These are phyloP conservation scores for Colletotrichum orbiculare DNA, from an alignment of 2,329 filamentous ascomycete genomes.

Conservation along the genomic window DNA sequence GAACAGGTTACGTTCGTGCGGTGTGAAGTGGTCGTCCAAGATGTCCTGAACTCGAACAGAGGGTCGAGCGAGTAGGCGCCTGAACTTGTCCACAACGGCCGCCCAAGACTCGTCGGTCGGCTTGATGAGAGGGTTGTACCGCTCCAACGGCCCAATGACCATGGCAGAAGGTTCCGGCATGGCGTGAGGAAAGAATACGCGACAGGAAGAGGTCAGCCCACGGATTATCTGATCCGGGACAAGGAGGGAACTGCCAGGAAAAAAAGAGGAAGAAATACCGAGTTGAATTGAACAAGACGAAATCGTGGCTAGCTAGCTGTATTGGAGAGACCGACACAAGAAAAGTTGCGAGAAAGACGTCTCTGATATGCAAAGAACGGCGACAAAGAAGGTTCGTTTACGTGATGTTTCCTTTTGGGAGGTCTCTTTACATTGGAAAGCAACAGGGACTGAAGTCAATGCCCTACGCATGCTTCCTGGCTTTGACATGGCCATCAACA, in stretches of 20 bases:
- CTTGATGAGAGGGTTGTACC: slow-evolving; percentile 40
- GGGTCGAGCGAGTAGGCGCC: slow-evolving; percentile 39
- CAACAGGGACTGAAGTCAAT: too few species aligned
- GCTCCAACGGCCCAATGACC: slow-evolving; percentile 13
- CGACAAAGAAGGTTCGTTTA: too few species aligned
- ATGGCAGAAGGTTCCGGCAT: slow-evolving; percentile 6
- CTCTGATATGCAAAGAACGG: too few species aligned
- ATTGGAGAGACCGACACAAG: too few species aligned
- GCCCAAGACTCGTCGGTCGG: slow-evolving; percentile 40
- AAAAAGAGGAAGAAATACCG: background rate
- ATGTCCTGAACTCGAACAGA: slow-evolving; percentile 44
- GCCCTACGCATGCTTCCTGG: too few species aligned
- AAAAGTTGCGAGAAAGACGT: too few species aligned
- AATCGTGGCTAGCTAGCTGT: too few species aligned
- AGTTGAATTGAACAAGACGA: too few species aligned
- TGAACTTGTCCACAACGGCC: slow-evolving; percentile 46
- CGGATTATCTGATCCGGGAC: background rate
- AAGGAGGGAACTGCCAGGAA: background rate
- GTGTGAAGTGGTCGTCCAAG: slow-evolving; percentile 47
- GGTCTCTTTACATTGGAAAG: too few species aligned
- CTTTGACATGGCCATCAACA: too few species aligned
- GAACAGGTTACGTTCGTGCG: slow-evolving; percentile 48
- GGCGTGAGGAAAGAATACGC: background rate
- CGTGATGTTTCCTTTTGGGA: too few species aligned
- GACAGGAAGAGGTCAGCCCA: background rate